These are phyloP conservation scores for Fusarium citri DNA, from an alignment of 2,329 filamentous ascomycete genomes.

Conservation along the genomic window DNA sequence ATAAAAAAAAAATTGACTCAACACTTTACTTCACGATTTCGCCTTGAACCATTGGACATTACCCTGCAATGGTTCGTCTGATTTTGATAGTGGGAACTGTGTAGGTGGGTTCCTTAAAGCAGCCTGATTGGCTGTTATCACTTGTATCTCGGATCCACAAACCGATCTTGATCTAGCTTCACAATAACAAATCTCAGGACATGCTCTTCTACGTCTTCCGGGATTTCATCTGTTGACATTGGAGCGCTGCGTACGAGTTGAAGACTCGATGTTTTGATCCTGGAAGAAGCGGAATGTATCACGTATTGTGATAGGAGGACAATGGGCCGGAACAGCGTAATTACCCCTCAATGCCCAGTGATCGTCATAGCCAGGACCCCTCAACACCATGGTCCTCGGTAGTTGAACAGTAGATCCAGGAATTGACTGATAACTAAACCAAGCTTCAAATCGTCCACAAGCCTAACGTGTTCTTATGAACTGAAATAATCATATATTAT, in stretches of 20 bases:
- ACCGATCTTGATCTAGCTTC: not conserved
- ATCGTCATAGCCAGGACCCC: not conserved
- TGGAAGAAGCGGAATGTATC: not conserved
- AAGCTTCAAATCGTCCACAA: fast-evolving
- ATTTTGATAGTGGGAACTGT: not conserved
- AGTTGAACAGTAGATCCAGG: not conserved
- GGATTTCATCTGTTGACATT: not conserved
- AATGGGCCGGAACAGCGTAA: not conserved
- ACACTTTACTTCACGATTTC: no score
- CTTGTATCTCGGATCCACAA: not conserved
- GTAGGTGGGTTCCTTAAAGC: not conserved
- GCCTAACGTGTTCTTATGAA: no score
- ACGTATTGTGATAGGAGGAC: not conserved
- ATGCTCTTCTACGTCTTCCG: not conserved
- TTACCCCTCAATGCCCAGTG: not conserved
- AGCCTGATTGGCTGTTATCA: not conserved
- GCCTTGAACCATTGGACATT: no score
- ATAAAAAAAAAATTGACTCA: no score
- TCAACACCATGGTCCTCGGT: not conserved
- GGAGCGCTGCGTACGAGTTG: not conserved
- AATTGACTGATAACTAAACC: not conserved
- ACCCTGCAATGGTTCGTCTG: not conserved
- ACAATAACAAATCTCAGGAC: not conserved
- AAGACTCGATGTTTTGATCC: not conserved
- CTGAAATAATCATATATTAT: fast-evolving